Conservation (phyloP, 1,284 basidiomycete genomes). For the Boletus hoseneyae region DNA sequence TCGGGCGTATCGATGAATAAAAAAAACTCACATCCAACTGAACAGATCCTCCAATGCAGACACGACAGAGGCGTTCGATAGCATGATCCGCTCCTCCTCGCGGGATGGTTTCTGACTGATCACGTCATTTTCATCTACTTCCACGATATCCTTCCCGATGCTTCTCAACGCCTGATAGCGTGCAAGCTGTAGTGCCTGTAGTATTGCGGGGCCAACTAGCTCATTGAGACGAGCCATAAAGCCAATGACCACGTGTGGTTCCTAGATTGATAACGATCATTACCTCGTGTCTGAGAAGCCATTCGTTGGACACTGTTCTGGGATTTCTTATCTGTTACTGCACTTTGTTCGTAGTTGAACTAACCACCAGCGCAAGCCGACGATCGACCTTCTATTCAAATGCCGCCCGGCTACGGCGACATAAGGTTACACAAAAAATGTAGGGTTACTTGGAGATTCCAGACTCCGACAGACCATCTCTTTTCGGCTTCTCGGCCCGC, state of each 20-base stretch:
- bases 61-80: conserved; percentile 22
- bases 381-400: too few species aligned
- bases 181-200: conserved; percentile 15
- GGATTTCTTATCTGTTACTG: too few species aligned
- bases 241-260: background rate
- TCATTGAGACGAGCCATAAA: background rate
- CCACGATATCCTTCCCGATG: background rate
- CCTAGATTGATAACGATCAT: too few species aligned
- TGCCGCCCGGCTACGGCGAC: too few species aligned
- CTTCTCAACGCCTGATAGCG: conserved; percentile 8
- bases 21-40: conserved; percentile 29
- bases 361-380: too few species aligned
- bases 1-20: background rate
- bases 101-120: conserved; percentile 18
- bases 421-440: too few species aligned
- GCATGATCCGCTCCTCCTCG: conserved; percentile 24
- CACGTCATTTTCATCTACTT: conserved; percentile 11
- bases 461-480: too few species aligned
- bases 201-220: conserved; percentile 12
- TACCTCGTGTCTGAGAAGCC: too few species aligned
- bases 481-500: too few species aligned
- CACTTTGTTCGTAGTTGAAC: too few species aligned
- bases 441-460: too few species aligned
- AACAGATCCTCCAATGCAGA: conserved; percentile 34
- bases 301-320: too few species aligned